Base-by-base conservation (phyloP, 768 basidiomycete genomes). In the Lentinus brumalis region DNA sequence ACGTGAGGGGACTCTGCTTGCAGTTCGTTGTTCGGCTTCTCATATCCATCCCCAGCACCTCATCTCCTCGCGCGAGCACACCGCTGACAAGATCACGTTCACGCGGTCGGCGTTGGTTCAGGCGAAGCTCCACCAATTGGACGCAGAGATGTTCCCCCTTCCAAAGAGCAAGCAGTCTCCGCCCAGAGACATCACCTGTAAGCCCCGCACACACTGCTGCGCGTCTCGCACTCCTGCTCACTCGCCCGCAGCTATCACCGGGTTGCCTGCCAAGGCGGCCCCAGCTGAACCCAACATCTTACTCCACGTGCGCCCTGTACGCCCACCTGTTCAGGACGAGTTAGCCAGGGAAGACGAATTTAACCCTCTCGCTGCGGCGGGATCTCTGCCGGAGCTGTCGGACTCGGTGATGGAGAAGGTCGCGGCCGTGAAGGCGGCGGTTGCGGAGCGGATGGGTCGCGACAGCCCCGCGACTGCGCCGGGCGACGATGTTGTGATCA, bases 61-160 rank as follows among this genome's bases (percentile, higher is more conserved):
- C 4, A 76, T 97, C 21, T 81, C 92, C 7, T 87, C 91, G 7
- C 79, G 82, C 31, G 80, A 84, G 61, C 77, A 88, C 59, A 76
- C 77, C 42, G 72, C 84, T 1, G 84, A 95, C 69, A 84, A 82
- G 1, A 78, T 93, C 18, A 86, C 87, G 11, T 96, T 92, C 69
- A 88, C 86, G 2, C 87, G 86, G 35, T 83, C 87, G 3, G 88
- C 88, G 8, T 84, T 84, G 64, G 85, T 85, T 63, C 89, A 92
- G 61, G 79, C 92, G 18, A 82, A 86, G 52, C 78, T 98, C 15
- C 84, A 84, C 65, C 77, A 86, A 59, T 77, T 96, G 29, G 92
- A 96, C 66, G 63, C 80, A 1, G 72, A 82, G 1, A 83, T 95
- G 67, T 98, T 97, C 77, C 84, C 83, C 0, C 68, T 89, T 14